These are phyloP conservation scores for Glycyrrhiza uralensis DNA, from an alignment of 306 rosid genomes.

Conservation along the genomic window DNA sequence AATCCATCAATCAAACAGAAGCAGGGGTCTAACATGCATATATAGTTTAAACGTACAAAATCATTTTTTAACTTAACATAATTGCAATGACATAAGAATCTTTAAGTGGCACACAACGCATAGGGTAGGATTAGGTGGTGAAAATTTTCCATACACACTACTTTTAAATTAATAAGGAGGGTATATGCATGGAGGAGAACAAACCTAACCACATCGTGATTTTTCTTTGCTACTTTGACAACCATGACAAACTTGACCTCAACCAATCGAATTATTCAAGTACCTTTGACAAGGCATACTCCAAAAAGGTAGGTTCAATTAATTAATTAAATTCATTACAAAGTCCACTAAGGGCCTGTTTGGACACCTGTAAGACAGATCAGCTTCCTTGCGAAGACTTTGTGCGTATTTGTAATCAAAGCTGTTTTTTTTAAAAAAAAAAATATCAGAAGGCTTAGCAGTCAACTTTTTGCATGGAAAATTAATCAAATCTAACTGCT, in stretches of 20 bases:
- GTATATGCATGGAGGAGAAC: conserved; percentile 31
- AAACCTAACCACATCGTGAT: conserved; percentile 58
- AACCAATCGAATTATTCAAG: conserved; percentile 27
- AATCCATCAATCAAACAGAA: conserved; percentile 22
- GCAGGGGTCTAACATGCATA: conserved; percentile 25
- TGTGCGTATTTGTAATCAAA: conserved; percentile 17
- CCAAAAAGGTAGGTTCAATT: conserved; percentile 16
- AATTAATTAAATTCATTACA: conserved; percentile 6
- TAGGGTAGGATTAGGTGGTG: conserved; percentile 72
- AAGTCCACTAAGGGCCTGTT: conserved; percentile 39
- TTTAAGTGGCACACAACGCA: conserved; percentile 39
- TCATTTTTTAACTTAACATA: conserved; percentile 36
- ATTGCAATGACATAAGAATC: conserved; percentile 54
- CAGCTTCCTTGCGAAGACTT: conserved; percentile 41
- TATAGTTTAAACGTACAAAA: conserved; percentile 19
- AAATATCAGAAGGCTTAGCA: background rate
- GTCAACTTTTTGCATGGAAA: conserved; percentile 54
- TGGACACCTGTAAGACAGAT: conserved; percentile 37
- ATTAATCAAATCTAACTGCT: conserved; percentile 47
- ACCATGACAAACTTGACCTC: conserved; percentile 45
- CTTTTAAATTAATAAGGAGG: conserved; percentile 22
- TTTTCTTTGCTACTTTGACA: conserved; percentile 56
- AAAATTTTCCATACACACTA: conserved; percentile 22
- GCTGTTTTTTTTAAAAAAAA: conserved; percentile 4
- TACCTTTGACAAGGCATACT: conserved; percentile 34